Evolutionary conservation across 2,329 filamentous ascomycete genomes (phyloP).

Genomic region (Ascochyta fabae): DNA sequence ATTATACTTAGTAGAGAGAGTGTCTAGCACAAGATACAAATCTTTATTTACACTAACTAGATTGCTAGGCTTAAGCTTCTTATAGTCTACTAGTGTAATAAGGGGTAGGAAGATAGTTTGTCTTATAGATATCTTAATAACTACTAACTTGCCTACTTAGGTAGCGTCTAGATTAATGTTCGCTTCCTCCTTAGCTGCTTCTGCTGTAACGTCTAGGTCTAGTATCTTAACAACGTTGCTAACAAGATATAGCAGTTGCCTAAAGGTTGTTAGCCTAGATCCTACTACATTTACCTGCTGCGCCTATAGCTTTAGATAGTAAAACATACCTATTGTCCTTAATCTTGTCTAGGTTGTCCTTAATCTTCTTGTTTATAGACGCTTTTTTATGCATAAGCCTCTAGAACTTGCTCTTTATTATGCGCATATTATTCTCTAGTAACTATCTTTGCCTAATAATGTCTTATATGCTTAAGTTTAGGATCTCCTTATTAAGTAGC

Average conservation of each 20-base stretch:
- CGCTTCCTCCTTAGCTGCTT: conserved; percentile 95
- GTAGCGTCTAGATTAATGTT: conserved; percentile 99
- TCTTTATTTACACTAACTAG: conserved; percentile 99
- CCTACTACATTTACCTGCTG: neutral
- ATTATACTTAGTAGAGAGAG: conserved; percentile 95
- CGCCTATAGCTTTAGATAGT: neutral
- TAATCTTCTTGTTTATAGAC: conserved; percentile 97
- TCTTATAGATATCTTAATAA: conserved; percentile 98
- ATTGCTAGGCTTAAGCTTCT: conserved; percentile 92
- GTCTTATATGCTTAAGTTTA: conserved; percentile 91
- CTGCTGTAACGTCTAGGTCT: conserved; percentile 93
- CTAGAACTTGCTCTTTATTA: conserved; percentile 98
- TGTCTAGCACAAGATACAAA: conserved; percentile 96
- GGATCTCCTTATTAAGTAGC: conserved; percentile 89
- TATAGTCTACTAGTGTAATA: conserved; percentile 94
- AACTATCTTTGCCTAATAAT: conserved; percentile 89
- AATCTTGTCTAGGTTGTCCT: conserved; percentile 98
- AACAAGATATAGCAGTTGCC: conserved; percentile 96
- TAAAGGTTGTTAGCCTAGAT: conserved; percentile 49
- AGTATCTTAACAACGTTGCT: conserved; percentile 98
- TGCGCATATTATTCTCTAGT: conserved; percentile 95
- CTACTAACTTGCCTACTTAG: conserved; percentile 94
- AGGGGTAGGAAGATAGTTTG: conserved; percentile 98
- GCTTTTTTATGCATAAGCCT: conserved; percentile 93
- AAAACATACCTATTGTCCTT: conserved; percentile 87